A percentile compares a stretch with the other conserved stretches of the same genome.
Evolutionary conservation across 106 monocot genomes (phyloP).

Genomic region (Dendrobium chrysotoxum): DNA sequence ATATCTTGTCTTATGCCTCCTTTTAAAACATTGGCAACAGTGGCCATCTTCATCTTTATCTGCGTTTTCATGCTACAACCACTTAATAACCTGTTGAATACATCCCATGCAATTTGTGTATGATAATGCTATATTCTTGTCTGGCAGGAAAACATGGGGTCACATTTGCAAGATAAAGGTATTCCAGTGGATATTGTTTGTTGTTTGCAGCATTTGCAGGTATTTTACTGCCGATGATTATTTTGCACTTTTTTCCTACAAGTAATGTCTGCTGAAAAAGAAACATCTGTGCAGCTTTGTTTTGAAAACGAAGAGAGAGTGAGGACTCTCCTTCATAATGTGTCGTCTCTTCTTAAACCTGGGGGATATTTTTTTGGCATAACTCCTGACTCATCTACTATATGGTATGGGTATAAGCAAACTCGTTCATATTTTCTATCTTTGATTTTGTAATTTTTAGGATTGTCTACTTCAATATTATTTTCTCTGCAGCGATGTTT

Average conservation of each 20-base stretch:
- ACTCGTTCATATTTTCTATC: not conserved
- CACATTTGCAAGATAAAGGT: slow-evolving; percentile 58
- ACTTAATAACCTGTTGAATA: not conserved
- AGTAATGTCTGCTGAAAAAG: slow-evolving; percentile 1
- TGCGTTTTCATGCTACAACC: not conserved
- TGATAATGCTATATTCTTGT: not conserved
- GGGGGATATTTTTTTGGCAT: slow-evolving; percentile 95
- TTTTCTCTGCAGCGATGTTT: not conserved
- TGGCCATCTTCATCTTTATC: not conserved
- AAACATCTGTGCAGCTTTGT: slow-evolving; percentile 36
- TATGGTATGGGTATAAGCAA: slow-evolving; percentile 57
- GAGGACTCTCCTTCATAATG: slow-evolving; percentile 72
- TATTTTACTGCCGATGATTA: not conserved
- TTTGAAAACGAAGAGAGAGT: slow-evolving; percentile 81
- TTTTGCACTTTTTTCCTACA: not conserved
- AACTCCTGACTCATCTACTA: slow-evolving; percentile 91
- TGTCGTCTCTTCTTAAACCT: slow-evolving; percentile 76
- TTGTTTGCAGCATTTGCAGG: slow-evolving; percentile 90
- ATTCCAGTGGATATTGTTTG: slow-evolving; percentile 80
- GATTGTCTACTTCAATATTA: not conserved
- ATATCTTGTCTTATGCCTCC: not conserved
- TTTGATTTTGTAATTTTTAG: not conserved
- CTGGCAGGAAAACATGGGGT: slow-evolving; percentile 56
- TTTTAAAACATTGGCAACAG: not conserved
- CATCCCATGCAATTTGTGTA: slow-evolving; percentile 1